Evolutionary conservation across 495 filamentous ascomycete genomes (phyloP), one percentile per base, ranked within the genome.

Genomic region (Penicillium paxilli): DNA sequence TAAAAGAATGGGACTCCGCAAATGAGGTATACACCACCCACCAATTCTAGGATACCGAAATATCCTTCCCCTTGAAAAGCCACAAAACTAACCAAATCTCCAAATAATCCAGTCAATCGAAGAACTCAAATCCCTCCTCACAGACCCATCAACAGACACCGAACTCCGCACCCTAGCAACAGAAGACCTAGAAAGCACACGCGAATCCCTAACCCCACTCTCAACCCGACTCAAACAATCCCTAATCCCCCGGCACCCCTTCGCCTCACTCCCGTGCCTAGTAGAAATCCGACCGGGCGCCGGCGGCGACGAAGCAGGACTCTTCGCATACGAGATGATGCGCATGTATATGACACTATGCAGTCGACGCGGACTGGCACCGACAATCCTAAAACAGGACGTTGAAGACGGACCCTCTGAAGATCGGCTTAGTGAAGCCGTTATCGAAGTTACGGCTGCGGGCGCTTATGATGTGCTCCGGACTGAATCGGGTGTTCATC

Each of bases 271-370:
- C 58, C 90, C 91, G 37, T 96, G 93, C 59, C 76, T 98, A 32
- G 68, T 98, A 32, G 94, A 98, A 69, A 88, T 98, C 30, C 84
- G 91, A 3, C 94, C 94, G 5, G 94, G 94, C 2, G 91, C 90
- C n/a, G 94, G 94, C 38, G 94, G 94, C 14, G 85, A 87, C 54
- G 94, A 98, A 68, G 93, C 93, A 2, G 87, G 87, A 11, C 79
- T 96, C 51, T 98, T 98, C 58, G 91, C 92, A 30, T 86, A 84
- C 40, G 86, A 96, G 57, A 72, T 98, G 26, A 79, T 96, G 46
- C 82, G 83, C 55, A 97, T 98, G 94, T 98, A 98, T 67, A 82
- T 82, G 55, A 68, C 75, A 4, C 95, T 92, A 67, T 96, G 91
- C 73, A 77, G 76, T 28, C 69, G 79, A 6, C 78, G 81, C 23